Base-by-base conservation (phyloP, 345 rosid species). In the Eutrema japonicum region DNA sequence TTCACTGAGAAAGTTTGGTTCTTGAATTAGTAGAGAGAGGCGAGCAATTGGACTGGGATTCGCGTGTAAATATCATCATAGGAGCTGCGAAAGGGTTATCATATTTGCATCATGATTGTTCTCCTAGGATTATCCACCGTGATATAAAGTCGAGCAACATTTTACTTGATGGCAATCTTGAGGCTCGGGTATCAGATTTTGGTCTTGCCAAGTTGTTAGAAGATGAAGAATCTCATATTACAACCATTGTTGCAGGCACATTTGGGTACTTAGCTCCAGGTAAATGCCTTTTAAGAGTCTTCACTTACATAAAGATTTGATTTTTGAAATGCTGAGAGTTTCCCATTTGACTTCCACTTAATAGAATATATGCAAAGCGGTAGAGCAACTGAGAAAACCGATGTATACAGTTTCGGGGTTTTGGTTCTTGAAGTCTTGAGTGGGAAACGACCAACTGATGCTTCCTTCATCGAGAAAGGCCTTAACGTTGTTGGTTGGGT, bases 211-310 rank as follows among this genome's bases (percentile, higher is more conserved):
- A 92, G 83, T 81, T 95, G 63, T 82, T 95, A 77, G 89, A 85
- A 74, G 99, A 95, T 55, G 96, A 92, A 81, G 99, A 95, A 82
- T 89, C 99, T 48, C 99, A 95, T 73, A 95, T 95, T 52, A 95
- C 99, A 37, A 95, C 99, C 72, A 88, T 92, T 76, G 99, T 95
- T 82, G 99, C 98, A 8, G 99, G 99, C 71, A 95, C 99, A 66
- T 95, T 95, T 79, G 99, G 99, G 70, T 95, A 95, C 80, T 75
- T 95, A 71, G 99, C 99, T 76, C 99, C 99, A 69, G 99, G 99
- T 95, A 81, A 35, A 30, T 13, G 50, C 4, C 14, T 46, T 54
- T 2, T 40, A 27, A 8, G 14, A 43, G 26, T 26, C 30, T 72
- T 43, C 4, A 33, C 37, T 45, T 64, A 10, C 49, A 26, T 55